These are phyloP conservation scores for Wilcoxina mikolae DNA, from an alignment of 495 filamentous ascomycete genomes.

Conservation along the genomic window DNA sequence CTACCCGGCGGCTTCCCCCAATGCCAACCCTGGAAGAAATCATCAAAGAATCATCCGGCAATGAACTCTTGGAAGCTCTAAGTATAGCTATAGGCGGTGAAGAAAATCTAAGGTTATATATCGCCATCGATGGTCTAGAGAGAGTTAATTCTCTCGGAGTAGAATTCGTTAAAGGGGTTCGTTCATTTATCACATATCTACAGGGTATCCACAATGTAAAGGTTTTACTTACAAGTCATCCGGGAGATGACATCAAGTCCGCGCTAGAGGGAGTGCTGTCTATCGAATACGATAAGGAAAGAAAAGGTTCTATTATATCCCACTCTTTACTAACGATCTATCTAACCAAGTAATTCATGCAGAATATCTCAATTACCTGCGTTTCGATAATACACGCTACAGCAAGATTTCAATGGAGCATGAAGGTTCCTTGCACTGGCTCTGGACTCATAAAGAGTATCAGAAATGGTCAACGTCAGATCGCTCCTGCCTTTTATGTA, in stretches of 20 bases:
- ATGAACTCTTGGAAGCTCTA: no score
- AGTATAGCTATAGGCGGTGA: no score
- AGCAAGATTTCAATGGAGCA: conserved; percentile 3
- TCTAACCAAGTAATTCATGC: background rate
- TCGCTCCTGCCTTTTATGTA: background rate
- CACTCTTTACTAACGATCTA: background rate
- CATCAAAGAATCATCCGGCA: no score
- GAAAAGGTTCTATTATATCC: no score
- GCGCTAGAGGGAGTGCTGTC: background rate
- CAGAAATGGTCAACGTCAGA: background rate
- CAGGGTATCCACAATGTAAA: background rate
- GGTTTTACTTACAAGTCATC: background rate
- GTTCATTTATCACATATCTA: no score
- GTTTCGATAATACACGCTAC: conserved; percentile 4
- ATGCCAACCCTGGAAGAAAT: no score
- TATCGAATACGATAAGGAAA: no score
- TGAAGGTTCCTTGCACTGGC: background rate
- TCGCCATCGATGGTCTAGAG: no score
- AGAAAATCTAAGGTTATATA: no score
- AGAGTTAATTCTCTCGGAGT: no score
- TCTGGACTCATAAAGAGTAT: conserved; percentile 2
- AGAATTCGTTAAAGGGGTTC: no score
- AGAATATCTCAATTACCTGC: background rate
- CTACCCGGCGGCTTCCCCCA: no score
- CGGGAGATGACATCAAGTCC: background rate